Percentiles rank a stretch among this genome's conserved stretches.
Evolutionary conservation across 768 basidiomycete species (phyloP).

Genomic region (Flagelloscypha sp.): DNA sequence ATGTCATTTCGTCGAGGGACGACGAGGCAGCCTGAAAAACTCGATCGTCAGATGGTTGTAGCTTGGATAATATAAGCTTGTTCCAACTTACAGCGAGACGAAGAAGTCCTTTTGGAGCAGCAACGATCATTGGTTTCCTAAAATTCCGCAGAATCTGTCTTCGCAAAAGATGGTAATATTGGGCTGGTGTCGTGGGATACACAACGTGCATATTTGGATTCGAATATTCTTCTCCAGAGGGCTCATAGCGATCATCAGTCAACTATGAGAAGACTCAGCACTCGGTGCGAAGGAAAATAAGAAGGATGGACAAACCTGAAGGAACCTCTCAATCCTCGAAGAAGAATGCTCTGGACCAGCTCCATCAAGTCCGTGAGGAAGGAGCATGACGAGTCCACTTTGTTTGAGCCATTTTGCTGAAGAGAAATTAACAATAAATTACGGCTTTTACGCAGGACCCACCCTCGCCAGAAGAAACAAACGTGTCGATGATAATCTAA

Average conservation of each 20-base stretch:
- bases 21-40: constrained; percentile 62
- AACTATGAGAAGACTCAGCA: constrained; percentile 37
- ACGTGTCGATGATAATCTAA: constrained; percentile 83
- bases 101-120: constrained; percentile 77
- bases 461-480: constrained; percentile 81
- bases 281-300: constrained; percentile 1
- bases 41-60: not conserved
- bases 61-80: not conserved
- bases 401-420: constrained; percentile 91
- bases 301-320: constrained; percentile 52
- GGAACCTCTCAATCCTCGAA: constrained; percentile 77
- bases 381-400: constrained; percentile 76
- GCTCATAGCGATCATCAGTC: constrained; percentile 59
- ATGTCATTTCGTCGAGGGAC: constrained; percentile 48
- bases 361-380: constrained; percentile 88
- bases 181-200: constrained; percentile 83
- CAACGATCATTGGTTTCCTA: constrained; percentile 79
- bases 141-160: constrained; percentile 80
- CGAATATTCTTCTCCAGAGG: constrained; percentile 20
- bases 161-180: constrained; percentile 90
- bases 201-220: constrained; percentile 81
- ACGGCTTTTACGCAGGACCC: constrained; percentile 17
- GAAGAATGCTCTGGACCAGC: constrained; percentile 94
- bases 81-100: constrained; percentile 54
- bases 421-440: constrained; percentile 2